Evolutionary conservation across 2,329 filamentous ascomycete species (phyloP), one percentile per base, ranked within the genome.

Genomic region (Pyrenophora seminiperda): DNA sequence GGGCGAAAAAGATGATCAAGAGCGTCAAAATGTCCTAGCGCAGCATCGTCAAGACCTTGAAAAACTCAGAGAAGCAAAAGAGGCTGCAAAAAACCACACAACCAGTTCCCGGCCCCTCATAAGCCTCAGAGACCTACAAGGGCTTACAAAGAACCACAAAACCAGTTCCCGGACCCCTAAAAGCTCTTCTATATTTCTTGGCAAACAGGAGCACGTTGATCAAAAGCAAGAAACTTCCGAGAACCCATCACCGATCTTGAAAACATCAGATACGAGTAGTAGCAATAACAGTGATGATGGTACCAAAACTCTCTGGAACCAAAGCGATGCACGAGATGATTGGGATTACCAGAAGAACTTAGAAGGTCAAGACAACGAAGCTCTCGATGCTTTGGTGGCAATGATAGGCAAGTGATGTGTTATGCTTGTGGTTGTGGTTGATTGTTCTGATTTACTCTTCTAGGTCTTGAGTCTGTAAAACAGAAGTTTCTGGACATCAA

Each of bases 401-500:
- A 85, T 91, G 83, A 83, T 87, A 34, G 88, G 89, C 0, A 19
- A 15, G 51, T n/a, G n/a, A n/a, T n/a, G n/a, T n/a, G n/a, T n/a
- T 43, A 20, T 15, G 9, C n/a, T 22, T 33, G 19, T 33, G 1
- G 30, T 43, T 1, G 10, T 22, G 31, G 9, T 17, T 18, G 15
- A 5, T 11, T n/a, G n/a, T 22, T 11, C n/a, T 30, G 19, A 44
- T 56, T 11, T 32, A 27, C 13, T 30, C 33, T 3, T n/a, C 11
- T 36, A 64, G 64, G 67, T 2, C 75, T 92, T 0, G 88, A 91
- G 58, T 73, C 79, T 0, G 85, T 91, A 32, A 92, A 92, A 55
- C 61, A 76, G 1, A 67, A 83, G 10, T 83, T 91, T 18, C 70
- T 92, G 0, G 61, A 63, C 0, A 83, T 89, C 63, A 90, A 90